phyloP scores from a whole-genome alignment of 331 rosid genomes.

The Stylosanthes scabra region DNA sequence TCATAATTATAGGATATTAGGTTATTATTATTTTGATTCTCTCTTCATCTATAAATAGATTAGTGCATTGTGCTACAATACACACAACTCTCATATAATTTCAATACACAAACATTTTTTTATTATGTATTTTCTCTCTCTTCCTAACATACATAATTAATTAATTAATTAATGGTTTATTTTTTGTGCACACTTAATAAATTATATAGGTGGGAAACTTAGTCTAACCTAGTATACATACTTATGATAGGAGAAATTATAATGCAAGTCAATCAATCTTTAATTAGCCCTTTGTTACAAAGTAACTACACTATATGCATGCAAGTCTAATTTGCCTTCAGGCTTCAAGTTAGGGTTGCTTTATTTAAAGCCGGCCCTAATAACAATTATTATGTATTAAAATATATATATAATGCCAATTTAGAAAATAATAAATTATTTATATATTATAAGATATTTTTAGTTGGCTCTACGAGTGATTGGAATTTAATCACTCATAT shows the following conservation, averaged over 20 bases:
- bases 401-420: conserved; percentile 4
- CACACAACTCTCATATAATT: too few species aligned
- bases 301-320: conserved; percentile 36
- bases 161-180: too few species aligned
- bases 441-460: conserved; percentile 10
- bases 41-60: too few species aligned
- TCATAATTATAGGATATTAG: too few species aligned
- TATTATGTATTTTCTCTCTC: too few species aligned
- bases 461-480: conserved; percentile 31
- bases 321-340: conserved; percentile 40
- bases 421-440: conserved; percentile 7
- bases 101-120: too few species aligned
- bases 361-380: conserved; percentile 34
- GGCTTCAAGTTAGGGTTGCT: conserved; percentile 40
- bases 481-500: conserved; percentile 9
- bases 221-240: neutral
- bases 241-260: neutral
- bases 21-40: too few species aligned
- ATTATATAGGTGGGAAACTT: conserved; percentile 3
- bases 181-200: too few species aligned
- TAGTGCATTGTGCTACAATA: too few species aligned
- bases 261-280: conserved; percentile 41
- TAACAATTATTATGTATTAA: neutral
- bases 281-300: conserved; percentile 36
- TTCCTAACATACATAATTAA: too few species aligned